phyloP scores from a whole-genome alignment of 129 eudicot genomes.

The Erigeron canadensis region DNA sequence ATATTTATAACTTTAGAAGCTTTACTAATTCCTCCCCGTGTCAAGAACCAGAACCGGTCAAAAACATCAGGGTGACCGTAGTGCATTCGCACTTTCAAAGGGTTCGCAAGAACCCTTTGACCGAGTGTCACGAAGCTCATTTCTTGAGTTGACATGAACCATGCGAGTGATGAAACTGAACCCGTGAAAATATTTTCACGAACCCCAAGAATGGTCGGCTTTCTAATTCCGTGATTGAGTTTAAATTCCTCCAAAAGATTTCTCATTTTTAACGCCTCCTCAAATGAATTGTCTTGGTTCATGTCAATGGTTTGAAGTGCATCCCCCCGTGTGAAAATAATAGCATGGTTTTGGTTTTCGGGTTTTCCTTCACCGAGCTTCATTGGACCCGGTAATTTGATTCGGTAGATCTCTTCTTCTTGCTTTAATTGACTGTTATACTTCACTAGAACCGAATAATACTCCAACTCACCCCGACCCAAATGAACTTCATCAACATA shows the following conservation, averaged over 20 bases:
- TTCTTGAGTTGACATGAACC: constrained; percentile 98
- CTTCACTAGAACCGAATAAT: constrained; percentile 83
- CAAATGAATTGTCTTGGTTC: constrained; percentile 90
- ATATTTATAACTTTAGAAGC: constrained; percentile 86
- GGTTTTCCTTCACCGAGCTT: constrained; percentile 97
- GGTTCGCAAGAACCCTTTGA: constrained; percentile 92
- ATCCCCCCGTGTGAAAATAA: constrained; percentile 91
- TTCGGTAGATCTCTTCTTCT: constrained; percentile 82
- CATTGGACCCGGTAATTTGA: constrained; percentile 82
- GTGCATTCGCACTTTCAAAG: constrained; percentile 91
- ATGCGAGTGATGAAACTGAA: constrained; percentile 86
- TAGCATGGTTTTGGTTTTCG: constrained; percentile 93
- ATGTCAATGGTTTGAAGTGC: constrained; percentile 90
- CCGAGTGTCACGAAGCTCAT: constrained; percentile 92
- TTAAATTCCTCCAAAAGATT: constrained; percentile 85
- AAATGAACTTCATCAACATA: constrained; percentile 76
- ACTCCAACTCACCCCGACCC: constrained; percentile 65
- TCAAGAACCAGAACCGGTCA: constrained; percentile 87
- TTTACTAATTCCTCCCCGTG: constrained; percentile 89
- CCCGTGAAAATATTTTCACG: constrained; percentile 94
- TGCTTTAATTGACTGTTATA: constrained; percentile 54
- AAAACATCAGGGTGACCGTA: constrained; percentile 97
- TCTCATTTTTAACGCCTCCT: constrained; percentile 89
- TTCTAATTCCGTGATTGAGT: constrained; percentile 58
- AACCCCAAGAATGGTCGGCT: constrained; percentile 87